phyloP scores from a whole-genome alignment of 495 filamentous ascomycete species.

The Wilcoxina mikolae region DNA sequence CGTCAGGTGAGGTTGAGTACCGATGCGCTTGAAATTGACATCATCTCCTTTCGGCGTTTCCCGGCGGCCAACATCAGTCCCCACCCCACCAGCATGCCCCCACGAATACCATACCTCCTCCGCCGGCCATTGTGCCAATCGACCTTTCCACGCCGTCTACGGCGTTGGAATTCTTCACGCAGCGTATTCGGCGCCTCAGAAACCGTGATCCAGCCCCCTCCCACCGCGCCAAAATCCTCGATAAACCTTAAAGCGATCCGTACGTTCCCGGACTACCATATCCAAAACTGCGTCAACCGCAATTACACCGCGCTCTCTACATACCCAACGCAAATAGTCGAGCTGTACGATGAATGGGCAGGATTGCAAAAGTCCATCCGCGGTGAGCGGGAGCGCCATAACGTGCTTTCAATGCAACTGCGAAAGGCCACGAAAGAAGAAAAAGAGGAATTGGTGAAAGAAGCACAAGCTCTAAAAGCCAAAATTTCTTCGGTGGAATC shows the following conservation, averaged over 20 bases:
- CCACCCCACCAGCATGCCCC: background rate
- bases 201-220: slow-evolving; percentile 9
- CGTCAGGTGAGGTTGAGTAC: too few relatives aligned
- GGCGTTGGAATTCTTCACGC: too few relatives aligned
- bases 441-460: slow-evolving; percentile 40
- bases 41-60: background rate
- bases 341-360: slow-evolving; percentile 53
- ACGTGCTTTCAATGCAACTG: slow-evolving; percentile 38
- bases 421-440: slow-evolving; percentile 30
- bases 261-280: slow-evolving; percentile 59
- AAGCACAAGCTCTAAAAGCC: slow-evolving; percentile 56
- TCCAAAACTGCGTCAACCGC: slow-evolving; percentile 65
- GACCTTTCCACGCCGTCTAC: too few relatives aligned
- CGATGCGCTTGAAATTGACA: background rate
- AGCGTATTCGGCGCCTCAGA: background rate
- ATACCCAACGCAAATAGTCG: slow-evolving; percentile 53
- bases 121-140: too few relatives aligned
- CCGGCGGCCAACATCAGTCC: background rate
- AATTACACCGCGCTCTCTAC: slow-evolving; percentile 59
- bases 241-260: slow-evolving; percentile 84
- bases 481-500: slow-evolving; percentile 44
- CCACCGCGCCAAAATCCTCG: slow-evolving; percentile 64
- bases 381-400: slow-evolving; percentile 42
- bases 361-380: slow-evolving; percentile 40
- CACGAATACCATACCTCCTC: background rate